Percentiles rank a stretch among this genome's conserved stretches.
Conservation (phyloP, 2,329 filamentous ascomycete species). For the Talaromyces sp. region DNA sequence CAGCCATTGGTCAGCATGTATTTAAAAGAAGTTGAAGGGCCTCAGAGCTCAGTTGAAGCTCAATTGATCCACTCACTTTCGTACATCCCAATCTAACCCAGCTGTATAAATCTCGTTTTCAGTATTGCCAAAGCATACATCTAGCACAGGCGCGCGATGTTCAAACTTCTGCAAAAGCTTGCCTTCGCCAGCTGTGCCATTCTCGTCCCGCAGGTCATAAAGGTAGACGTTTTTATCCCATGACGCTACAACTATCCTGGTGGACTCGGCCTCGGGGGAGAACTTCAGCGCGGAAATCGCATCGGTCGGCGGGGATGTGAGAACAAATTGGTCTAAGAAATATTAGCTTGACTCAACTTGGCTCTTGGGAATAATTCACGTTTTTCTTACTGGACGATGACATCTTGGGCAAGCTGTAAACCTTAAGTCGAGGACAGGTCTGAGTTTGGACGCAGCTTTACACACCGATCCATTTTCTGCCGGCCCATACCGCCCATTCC, state of each 20-base stretch:
- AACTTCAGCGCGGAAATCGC: slow-evolving; percentile 86
- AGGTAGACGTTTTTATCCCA: slow-evolving; percentile 94
- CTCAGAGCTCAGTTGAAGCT: slow-evolving; percentile 54
- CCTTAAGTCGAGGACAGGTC: slow-evolving; percentile 10
- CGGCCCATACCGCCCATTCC: slow-evolving; percentile 32
- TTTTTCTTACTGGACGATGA: slow-evolving; percentile 46
- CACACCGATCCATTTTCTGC: slow-evolving; percentile 38
- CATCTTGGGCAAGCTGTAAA: slow-evolving; percentile 10
- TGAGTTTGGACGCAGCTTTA: slow-evolving; percentile 8
- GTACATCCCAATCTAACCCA: slow-evolving; percentile 84
- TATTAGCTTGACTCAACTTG: slow-evolving; percentile 1
- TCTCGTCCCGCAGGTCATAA: slow-evolving; percentile 70
- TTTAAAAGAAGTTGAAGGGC: slow-evolving; percentile 57
- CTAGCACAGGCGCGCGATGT: slow-evolving; percentile 82
- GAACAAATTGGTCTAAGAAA: slow-evolving; percentile 70
- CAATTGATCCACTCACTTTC: slow-evolving; percentile 57
- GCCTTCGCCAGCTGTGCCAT: slow-evolving; percentile 59
- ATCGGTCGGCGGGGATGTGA: slow-evolving; percentile 80
- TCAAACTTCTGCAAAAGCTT: slow-evolving; percentile 73
- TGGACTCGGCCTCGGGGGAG: slow-evolving; percentile 72
- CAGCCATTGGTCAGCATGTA: slow-evolving; percentile 13
- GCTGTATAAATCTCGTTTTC: slow-evolving; percentile 84
- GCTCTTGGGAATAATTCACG: neutral
- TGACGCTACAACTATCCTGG: slow-evolving; percentile 83
- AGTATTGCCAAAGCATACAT: slow-evolving; percentile 84